Evolutionary conservation across 2,329 filamentous ascomycete species (phyloP).

Genomic region (Apiospora sp.): DNA sequence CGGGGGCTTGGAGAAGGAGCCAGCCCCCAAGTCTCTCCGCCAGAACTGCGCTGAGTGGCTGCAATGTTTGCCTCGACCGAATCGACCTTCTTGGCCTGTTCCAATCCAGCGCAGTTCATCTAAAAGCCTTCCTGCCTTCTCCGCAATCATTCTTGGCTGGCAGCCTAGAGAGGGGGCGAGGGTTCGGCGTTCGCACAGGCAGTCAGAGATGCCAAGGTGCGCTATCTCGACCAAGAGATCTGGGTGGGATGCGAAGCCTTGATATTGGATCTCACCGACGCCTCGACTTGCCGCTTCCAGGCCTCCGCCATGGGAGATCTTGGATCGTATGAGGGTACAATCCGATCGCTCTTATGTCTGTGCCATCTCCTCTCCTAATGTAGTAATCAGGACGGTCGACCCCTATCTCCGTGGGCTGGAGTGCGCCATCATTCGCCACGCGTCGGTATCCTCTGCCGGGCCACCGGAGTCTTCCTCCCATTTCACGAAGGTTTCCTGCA

Average conservation of each 20-base stretch:
- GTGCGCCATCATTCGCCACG: not conserved
- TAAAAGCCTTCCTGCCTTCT: not conserved
- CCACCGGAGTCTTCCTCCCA: not conserved
- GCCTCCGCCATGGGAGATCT: not conserved
- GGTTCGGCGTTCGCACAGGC: not conserved
- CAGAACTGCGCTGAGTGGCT: not conserved
- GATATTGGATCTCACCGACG: not conserved
- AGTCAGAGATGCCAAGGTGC: conserved; percentile 3
- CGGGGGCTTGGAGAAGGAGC: not conserved
- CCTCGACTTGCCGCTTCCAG: not conserved
- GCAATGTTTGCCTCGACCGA: not conserved
- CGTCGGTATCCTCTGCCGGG: not conserved
- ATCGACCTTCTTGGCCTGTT: not conserved
- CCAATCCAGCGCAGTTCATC: not conserved
- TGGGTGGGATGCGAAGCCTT: not conserved
- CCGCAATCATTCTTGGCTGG: not conserved
- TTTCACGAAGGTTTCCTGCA: not conserved
- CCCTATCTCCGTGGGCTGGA: not conserved
- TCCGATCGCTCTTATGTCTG: not conserved
- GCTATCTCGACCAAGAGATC: not conserved
- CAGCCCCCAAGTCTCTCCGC: not conserved
- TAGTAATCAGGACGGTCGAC: not conserved
- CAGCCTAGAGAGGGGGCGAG: not conserved
- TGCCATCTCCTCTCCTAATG: not conserved
- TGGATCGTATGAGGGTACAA: not conserved